These are phyloP conservation scores for Dendrobium huoshanense DNA, from an alignment of 106 monocot species.

Conservation along the genomic window DNA sequence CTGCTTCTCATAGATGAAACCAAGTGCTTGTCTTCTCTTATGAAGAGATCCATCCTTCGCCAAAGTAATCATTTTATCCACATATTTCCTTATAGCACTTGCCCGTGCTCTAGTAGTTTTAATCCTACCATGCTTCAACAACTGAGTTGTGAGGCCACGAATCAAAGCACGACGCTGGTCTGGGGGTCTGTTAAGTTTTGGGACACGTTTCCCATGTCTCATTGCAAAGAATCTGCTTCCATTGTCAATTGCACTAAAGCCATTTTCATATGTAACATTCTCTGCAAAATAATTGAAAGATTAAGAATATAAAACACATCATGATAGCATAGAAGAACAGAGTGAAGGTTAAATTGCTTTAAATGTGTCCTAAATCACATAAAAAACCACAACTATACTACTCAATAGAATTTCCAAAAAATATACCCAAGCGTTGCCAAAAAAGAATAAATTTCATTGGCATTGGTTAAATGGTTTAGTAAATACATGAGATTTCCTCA, in stretches of 20 bases:
- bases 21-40: slow-evolving; percentile 94
- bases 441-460: no score
- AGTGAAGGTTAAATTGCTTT: background rate
- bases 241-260: slow-evolving; percentile 33
- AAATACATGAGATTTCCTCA: no score
- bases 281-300: slow-evolving; percentile 22
- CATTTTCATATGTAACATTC: slow-evolving; percentile 28
- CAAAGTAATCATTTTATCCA: slow-evolving; percentile 92
- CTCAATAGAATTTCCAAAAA: no score
- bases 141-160: slow-evolving; percentile 85
- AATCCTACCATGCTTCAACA: slow-evolving; percentile 86
- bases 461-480: no score
- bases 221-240: slow-evolving; percentile 84
- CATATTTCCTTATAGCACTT: slow-evolving; percentile 82
- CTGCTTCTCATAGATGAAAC: slow-evolving; percentile 93
- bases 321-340: background rate
- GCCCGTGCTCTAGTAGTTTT: slow-evolving; percentile 93
- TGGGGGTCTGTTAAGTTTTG: slow-evolving; percentile 89
- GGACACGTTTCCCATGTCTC: slow-evolving; percentile 87
- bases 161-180: slow-evolving; percentile 86
- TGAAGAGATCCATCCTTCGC: slow-evolving; percentile 96
- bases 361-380: background rate
- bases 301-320: background rate
- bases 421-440: no score
- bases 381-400: no score